phyloP scores from a whole-genome alignment of 1,284 basidiomycete genomes.

The Irpex lacteus region DNA sequence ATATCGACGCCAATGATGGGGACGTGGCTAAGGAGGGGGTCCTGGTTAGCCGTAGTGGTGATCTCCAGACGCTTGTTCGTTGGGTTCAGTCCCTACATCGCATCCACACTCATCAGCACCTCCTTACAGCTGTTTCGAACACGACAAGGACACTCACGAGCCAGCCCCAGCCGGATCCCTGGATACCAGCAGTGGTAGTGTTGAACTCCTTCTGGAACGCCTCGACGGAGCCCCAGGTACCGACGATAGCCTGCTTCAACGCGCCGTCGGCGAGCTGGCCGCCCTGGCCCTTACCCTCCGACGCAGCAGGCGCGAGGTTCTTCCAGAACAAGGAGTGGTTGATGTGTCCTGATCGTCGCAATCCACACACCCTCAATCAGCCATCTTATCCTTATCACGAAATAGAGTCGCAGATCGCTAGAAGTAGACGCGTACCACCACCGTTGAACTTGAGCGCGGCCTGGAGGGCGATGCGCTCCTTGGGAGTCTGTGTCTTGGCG shows the following conservation, averaged over 20 bases:
- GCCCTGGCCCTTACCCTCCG: slow-evolving; percentile 48
- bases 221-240: slow-evolving; percentile 84
- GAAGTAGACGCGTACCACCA: slow-evolving; percentile 55
- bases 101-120: not conserved
- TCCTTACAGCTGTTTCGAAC: too few species aligned
- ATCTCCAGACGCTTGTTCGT: slow-evolving; percentile 67
- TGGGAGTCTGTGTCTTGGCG: slow-evolving; percentile 62
- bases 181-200: slow-evolving; percentile 76
- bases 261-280: slow-evolving; percentile 71
- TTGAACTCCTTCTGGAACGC: slow-evolving; percentile 79
- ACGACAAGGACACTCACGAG: slow-evolving; percentile 50
- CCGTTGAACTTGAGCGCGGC: slow-evolving; percentile 90
- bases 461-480: slow-evolving; percentile 85
- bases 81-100: slow-evolving; percentile 59
- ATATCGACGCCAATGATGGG: slow-evolving; percentile 89
- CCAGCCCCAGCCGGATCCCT: slow-evolving; percentile 95
- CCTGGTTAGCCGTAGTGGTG: slow-evolving; percentile 84
- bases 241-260: slow-evolving; percentile 80
- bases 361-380: not conserved
- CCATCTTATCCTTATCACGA: not conserved
- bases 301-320: slow-evolving; percentile 77
- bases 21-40: slow-evolving; percentile 73
- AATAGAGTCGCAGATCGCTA: not conserved
- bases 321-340: slow-evolving; percentile 98
- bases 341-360: slow-evolving; percentile 61